Evolutionary conservation across 2,329 filamentous ascomycete species (phyloP), one percentile per base, ranked within the genome.

Genomic region (Ophiostoma tasmaniense): DNA sequence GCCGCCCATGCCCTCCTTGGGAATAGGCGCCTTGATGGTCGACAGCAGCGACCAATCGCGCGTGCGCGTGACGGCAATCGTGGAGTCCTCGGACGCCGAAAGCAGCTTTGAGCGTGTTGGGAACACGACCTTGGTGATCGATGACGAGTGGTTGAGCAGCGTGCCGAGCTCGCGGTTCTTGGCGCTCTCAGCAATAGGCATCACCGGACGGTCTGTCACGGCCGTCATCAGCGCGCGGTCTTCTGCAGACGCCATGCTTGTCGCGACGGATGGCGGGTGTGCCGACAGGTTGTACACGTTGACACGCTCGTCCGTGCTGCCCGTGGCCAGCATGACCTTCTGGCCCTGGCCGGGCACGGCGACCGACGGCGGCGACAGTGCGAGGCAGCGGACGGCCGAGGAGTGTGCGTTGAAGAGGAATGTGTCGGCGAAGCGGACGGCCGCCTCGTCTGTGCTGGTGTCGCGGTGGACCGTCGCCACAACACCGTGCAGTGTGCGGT

Each of bases 321-420:
- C 95, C 11, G 91, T 96, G 14, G 95, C 95, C 66, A 99, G 87
- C 73, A 95, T 89, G 66, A 97, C 85, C 77, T 95, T 97, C 76
- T 92, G 90, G n/a, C 81, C 80, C 78, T 90, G 89, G 72, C 83
- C 86, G 14, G 81, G 83, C 69, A 81, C 76, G 1, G 84, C 81
- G 22, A 84, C 85, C 14, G 91, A 91, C 0, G 90, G 83, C 2
- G 90, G 90, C 10, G 94, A 97, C 71, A 97, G 80, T 30, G 93
- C 92, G 42, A 99, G 84, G 76, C 92, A 96, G 74, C 93, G 90
- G 77, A 99, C 92, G 4, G 95, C 90, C 14, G 93, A 96, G 69
- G 88, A 85, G 80, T 99, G 95, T 17, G 95, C 93, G 76, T 93
- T 92, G 85, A 99, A 97, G 69, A 99, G 86, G 78, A 99, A 99